phyloP scores from a whole-genome alignment of 2,329 filamentous ascomycete species.

The Trichoderma gracile region DNA sequence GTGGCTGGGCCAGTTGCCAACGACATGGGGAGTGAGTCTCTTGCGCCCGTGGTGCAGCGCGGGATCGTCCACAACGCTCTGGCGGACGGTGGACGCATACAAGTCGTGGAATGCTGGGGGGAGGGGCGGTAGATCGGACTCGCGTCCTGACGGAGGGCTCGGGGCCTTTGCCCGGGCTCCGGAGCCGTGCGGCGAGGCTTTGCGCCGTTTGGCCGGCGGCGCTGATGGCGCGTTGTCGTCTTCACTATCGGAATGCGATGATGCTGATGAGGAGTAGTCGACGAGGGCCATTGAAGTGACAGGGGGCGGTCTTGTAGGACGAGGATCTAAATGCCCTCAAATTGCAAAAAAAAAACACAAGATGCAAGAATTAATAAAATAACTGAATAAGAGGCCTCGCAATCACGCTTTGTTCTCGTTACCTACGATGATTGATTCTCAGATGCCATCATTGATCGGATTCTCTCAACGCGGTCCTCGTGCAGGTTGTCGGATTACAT shows the following conservation, averaged over 20 bases:
- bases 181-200: slow-evolving; percentile 25
- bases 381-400: too few species aligned
- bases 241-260: slow-evolving; percentile 30
- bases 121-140: slow-evolving; percentile 64
- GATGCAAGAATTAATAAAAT: too few species aligned
- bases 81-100: slow-evolving; percentile 78
- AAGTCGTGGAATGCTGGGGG: slow-evolving; percentile 83
- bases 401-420: too few species aligned
- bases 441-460: too few species aligned
- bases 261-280: slow-evolving; percentile 55
- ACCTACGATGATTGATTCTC: too few species aligned
- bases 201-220: slow-evolving; percentile 43
- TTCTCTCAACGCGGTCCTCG: too few species aligned
- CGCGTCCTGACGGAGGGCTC: slow-evolving; percentile 6
- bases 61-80: slow-evolving; percentile 79
- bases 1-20: slow-evolving; percentile 91
- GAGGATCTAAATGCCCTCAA: too few species aligned
- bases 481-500: too few species aligned
- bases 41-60: slow-evolving; percentile 81
- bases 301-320: background rate
- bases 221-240: slow-evolving; percentile 32
- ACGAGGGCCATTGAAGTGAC: slow-evolving; percentile 63
- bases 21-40: slow-evolving; percentile 77
- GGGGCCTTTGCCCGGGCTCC: background rate
- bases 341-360: too few species aligned